Percentiles rank a stretch among this genome's conserved stretches.
phyloP scores from a whole-genome alignment of 192 early-diverging fungal species.

The Backusella mclennaniae region DNA sequence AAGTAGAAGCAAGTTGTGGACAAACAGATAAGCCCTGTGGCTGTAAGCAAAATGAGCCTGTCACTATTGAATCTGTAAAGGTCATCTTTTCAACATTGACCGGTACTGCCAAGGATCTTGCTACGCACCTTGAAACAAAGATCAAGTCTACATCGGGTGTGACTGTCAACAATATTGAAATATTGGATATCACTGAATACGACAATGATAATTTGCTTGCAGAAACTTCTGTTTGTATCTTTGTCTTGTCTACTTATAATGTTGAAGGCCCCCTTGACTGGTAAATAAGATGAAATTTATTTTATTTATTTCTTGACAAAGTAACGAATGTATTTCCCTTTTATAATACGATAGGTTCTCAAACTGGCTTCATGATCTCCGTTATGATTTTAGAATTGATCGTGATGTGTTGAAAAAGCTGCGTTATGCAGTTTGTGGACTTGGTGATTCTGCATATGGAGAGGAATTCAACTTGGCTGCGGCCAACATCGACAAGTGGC shows the following conservation, averaged over 20 bases:
- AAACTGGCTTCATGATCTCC: constrained; percentile 58
- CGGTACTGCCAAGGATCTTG: constrained; percentile 52
- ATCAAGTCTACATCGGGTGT: constrained; percentile 25
- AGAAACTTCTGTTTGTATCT: constrained; percentile 54
- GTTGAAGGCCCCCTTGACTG: constrained; percentile 69
- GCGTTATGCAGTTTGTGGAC: constrained; percentile 66
- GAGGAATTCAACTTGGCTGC: constrained; percentile 59
- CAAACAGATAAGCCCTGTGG: neutral
- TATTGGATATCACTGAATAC: constrained; percentile 61
- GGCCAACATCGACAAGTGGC: constrained; percentile 55
- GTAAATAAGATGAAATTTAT: constrained; percentile 18
- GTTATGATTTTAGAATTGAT: constrained; percentile 63
- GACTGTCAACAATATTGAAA: constrained; percentile 30
- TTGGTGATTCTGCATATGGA: constrained; percentile 68
- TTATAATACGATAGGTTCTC: constrained; percentile 40
- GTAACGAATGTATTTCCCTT: neutral
- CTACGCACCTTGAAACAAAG: constrained; percentile 39
- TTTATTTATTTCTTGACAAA: neutral
- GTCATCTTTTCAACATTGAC: constrained; percentile 58
- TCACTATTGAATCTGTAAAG: constrained; percentile 43
- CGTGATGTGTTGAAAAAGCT: constrained; percentile 48
- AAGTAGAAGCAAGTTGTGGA: neutral
- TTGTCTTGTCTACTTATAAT: constrained; percentile 65
- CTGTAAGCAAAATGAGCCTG: constrained; percentile 8
- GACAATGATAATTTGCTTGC: constrained; percentile 61